A percentile compares a stretch with the other conserved stretches of the same genome.
phyloP scores from a whole-genome alignment of 2,329 filamentous ascomycete species.

The Monosporascus sp. region DNA sequence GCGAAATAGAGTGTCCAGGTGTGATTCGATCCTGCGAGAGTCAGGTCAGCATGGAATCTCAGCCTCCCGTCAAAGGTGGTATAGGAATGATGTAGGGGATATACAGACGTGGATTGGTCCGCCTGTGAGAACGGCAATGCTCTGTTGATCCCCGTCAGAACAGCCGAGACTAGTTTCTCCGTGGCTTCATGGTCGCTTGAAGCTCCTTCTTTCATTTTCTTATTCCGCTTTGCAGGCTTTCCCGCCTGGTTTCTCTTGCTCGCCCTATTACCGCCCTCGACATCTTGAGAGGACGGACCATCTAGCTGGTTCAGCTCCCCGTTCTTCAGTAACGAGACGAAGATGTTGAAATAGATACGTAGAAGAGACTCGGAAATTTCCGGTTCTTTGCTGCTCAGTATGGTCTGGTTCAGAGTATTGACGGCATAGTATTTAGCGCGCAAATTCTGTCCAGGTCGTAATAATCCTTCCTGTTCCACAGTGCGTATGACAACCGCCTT shows the following conservation, averaged over 20 bases:
- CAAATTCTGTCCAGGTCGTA: conserved; percentile 79
- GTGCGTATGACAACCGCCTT: conserved; percentile 79
- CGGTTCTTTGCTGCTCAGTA: conserved; percentile 79
- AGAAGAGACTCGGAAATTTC: conserved; percentile 74
- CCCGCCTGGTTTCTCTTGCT: conserved; percentile 45
- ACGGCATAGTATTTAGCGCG: conserved; percentile 94
- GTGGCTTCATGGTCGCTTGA: conserved; percentile 61
- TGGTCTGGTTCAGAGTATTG: conserved; percentile 95
- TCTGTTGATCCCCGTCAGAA: conserved; percentile 91
- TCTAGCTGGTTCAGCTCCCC: conserved; percentile 36
- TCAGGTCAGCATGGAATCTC: conserved; percentile 14
- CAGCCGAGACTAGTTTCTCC: conserved; percentile 87
- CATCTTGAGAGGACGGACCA: conserved; percentile 28
- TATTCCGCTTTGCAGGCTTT: conserved; percentile 28
- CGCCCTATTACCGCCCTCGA: conserved; percentile 36
- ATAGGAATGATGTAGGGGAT: neutral
- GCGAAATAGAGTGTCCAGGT: conserved; percentile 89
- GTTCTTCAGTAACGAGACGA: conserved; percentile 73
- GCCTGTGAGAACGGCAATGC: conserved; percentile 88
- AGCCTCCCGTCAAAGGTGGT: neutral
- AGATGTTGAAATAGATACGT: conserved; percentile 87
- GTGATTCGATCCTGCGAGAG: conserved; percentile 63
- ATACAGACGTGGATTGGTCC: conserved; percentile 64
- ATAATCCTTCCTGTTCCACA: conserved; percentile 82
- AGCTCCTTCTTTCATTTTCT: conserved; percentile 27